A percentile compares a stretch with the other conserved stretches of the same genome.
Evolutionary conservation across 208 protist genomes (phyloP).

Genomic region (Leishmania martiniquensis): DNA sequence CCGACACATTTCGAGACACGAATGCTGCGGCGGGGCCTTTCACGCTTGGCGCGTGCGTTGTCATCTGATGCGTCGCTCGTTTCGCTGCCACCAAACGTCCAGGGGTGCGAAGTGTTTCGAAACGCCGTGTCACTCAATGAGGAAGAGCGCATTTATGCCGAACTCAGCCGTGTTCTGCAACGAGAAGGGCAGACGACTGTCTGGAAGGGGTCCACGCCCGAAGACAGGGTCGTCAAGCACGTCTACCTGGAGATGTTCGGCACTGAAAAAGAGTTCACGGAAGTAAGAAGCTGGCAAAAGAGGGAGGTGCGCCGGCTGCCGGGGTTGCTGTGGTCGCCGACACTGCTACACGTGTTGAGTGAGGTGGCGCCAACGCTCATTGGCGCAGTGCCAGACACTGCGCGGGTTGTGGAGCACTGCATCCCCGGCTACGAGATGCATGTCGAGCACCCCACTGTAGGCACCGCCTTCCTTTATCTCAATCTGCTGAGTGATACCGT

Average conservation of each 20-base stretch:
- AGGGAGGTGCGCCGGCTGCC: constrained; percentile 72
- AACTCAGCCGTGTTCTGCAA: constrained; percentile 62
- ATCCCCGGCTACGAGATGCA: constrained; percentile 89
- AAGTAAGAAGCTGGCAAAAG: constrained; percentile 73
- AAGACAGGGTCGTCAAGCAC: constrained; percentile 72
- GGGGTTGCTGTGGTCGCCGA: constrained; percentile 82
- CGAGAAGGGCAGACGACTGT: constrained; percentile 66
- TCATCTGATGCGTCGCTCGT: constrained; percentile 61
- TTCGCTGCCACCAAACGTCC: constrained; percentile 55
- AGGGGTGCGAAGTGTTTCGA: constrained; percentile 69
- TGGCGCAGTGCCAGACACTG: constrained; percentile 65
- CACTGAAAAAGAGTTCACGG: constrained; percentile 68
- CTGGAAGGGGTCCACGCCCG: constrained; percentile 47
- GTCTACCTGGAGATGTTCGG: constrained; percentile 88
- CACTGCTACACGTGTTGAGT: constrained; percentile 50
- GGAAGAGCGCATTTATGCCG: constrained; percentile 73
- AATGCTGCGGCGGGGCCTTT: constrained; percentile 24
- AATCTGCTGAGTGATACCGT: constrained; percentile 84
- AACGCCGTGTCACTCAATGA: constrained; percentile 68
- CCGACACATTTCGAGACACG: no score
- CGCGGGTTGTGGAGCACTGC: constrained; percentile 86
- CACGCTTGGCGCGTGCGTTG: constrained; percentile 19
- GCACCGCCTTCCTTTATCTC: constrained; percentile 77
- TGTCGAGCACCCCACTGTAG: constrained; percentile 83
- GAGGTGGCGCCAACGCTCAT: constrained; percentile 41